These are phyloP conservation scores for Herpetospermum pedunculosum DNA, from an alignment of 306 rosid genomes.

Conservation along the genomic window DNA sequence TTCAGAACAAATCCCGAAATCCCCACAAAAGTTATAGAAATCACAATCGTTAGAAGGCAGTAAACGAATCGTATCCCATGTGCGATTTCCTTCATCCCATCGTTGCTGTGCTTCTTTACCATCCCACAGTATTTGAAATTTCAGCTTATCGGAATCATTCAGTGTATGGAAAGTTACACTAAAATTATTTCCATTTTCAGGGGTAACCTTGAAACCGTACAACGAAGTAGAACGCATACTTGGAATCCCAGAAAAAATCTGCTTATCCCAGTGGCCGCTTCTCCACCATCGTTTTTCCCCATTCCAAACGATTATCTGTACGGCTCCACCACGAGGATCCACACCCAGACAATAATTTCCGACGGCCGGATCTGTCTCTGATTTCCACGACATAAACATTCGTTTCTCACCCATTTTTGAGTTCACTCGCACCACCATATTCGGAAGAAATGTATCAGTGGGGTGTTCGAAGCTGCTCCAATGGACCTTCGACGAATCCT, in stretches of 20 bases:
- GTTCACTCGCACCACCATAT: slow-evolving; percentile 37
- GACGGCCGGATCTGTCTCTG: slow-evolving; percentile 37
- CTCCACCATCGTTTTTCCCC: slow-evolving; percentile 50
- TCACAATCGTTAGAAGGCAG: slow-evolving; percentile 49
- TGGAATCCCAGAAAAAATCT: slow-evolving; percentile 37
- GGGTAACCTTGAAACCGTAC: slow-evolving; percentile 37
- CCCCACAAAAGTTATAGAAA: slow-evolving; percentile 57
- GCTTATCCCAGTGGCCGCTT: slow-evolving; percentile 69
- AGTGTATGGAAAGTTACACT: slow-evolving; percentile 21
- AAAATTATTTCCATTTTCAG: background rate
- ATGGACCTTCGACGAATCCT: background rate
- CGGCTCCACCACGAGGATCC: slow-evolving; percentile 52
- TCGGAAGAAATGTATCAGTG: slow-evolving; percentile 56
- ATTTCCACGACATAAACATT: slow-evolving; percentile 53
- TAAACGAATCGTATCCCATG: slow-evolving; percentile 25
- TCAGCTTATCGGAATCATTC: slow-evolving; percentile 13
- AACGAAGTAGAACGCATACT: slow-evolving; percentile 22
- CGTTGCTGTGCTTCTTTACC: slow-evolving; percentile 37
- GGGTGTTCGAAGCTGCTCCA: slow-evolving; percentile 67
- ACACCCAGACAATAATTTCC: slow-evolving; percentile 51
- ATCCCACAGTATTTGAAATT: slow-evolving; percentile 52
- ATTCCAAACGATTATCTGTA: slow-evolving; percentile 65
- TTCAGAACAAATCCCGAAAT: slow-evolving; percentile 40
- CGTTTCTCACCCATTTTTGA: slow-evolving; percentile 16
- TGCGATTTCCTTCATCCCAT: slow-evolving; percentile 25